These are phyloP conservation scores for Verticillium nubilum DNA, from an alignment of 2,329 filamentous ascomycete species.

Conservation along the genomic window DNA sequence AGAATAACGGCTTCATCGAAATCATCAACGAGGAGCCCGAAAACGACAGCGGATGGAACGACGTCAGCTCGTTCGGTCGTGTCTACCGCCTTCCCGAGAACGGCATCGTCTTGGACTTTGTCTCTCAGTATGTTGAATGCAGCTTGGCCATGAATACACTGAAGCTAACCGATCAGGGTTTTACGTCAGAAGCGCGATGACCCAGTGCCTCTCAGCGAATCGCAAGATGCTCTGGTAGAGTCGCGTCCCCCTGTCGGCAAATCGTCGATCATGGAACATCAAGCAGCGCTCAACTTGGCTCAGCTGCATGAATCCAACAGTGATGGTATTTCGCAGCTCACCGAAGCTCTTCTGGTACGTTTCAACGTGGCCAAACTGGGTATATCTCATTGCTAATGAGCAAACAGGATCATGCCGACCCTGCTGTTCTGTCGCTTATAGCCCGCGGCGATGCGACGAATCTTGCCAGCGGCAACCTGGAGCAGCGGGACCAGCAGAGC, in stretches of 20 bases:
- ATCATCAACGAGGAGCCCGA: constrained; percentile 56
- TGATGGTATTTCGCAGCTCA: constrained; percentile 46
- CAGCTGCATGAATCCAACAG: constrained; percentile 47
- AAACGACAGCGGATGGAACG: constrained; percentile 50
- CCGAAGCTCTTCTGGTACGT: constrained; percentile 60
- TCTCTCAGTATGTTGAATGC: constrained; percentile 49
- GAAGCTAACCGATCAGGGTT: not conserved
- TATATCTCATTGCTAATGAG: constrained; percentile 8
- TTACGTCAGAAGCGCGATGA: not conserved
- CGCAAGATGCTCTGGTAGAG: constrained; percentile 8
- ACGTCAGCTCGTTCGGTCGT: constrained; percentile 56
- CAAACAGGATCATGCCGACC: constrained; percentile 37
- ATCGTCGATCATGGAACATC: constrained; percentile 55
- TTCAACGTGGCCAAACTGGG: not conserved
- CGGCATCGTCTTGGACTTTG: constrained; percentile 67
- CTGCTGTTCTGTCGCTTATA: constrained; percentile 40
- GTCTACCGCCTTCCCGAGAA: constrained; percentile 58
- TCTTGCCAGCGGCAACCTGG: constrained; percentile 33
- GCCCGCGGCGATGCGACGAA: constrained; percentile 39
- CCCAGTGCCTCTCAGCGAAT: constrained; percentile 10
- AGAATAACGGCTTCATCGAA: constrained; percentile 68
- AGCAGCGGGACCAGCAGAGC: constrained; percentile 34
- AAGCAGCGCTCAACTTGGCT: constrained; percentile 59
- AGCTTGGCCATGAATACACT: not conserved
- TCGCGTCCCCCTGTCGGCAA: constrained; percentile 28